Evolutionary conservation across 2,329 filamentous ascomycete genomes (phyloP).

Genomic region (Botrytis fragariae): DNA sequence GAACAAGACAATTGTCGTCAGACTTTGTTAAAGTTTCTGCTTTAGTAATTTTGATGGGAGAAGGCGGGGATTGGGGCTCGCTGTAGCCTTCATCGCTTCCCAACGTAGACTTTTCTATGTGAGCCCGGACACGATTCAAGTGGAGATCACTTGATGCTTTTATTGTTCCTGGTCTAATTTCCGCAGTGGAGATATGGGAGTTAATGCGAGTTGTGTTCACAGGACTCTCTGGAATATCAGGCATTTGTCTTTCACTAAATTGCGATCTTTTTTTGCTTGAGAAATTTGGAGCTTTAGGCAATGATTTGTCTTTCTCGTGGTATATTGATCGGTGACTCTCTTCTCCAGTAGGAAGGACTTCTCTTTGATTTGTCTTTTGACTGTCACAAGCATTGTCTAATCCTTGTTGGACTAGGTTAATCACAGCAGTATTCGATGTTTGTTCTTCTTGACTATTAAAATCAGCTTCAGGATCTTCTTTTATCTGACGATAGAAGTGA

Average conservation of each 20-base stretch:
- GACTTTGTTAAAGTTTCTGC: background rate
- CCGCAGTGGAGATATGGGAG: too few species aligned
- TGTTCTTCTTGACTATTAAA: background rate
- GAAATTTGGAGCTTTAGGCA: background rate
- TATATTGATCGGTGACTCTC: background rate
- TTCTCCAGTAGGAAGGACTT: background rate
- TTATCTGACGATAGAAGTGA: background rate
- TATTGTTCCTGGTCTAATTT: background rate
- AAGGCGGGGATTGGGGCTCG: too few species aligned
- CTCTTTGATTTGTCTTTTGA: background rate
- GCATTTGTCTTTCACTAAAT: conserved; percentile 9
- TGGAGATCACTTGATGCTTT: background rate
- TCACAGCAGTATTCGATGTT: background rate
- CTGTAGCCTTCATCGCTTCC: background rate
- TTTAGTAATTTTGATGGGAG: background rate
- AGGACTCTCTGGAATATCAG: conserved; percentile 7
- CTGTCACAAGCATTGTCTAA: background rate
- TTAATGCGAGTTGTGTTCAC: background rate
- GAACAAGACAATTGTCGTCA: background rate
- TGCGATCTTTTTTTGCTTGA: conserved; percentile 8
- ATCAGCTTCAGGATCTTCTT: background rate
- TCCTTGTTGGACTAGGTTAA: background rate
- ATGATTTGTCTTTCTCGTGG: background rate
- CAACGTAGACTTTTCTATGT: background rate
- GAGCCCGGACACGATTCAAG: background rate